Conservation (phyloP, 495 filamentous ascomycete species). For the Neurospora sp. region DNA sequence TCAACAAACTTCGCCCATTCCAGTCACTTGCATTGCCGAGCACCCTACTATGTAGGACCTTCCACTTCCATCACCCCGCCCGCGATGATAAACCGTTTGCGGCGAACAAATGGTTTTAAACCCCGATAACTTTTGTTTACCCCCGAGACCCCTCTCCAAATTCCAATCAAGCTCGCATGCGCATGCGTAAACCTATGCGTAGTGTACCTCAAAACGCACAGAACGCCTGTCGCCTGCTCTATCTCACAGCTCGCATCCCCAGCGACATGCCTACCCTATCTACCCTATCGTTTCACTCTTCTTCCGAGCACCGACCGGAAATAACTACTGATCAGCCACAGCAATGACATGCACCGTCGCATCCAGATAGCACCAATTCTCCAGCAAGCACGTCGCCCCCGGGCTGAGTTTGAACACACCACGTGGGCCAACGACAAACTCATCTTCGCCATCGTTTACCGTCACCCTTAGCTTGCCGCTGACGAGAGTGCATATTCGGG, state of each 20-base stretch:
- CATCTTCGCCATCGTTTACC: conserved; percentile 10
- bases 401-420: conserved; percentile 19
- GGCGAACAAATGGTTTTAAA: not conserved
- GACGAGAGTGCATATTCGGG: conserved; percentile 18
- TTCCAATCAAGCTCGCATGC: not conserved
- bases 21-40: not conserved
- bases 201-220: not conserved
- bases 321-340: not conserved
- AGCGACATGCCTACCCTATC: not conserved
- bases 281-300: not conserved
- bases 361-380: conserved; percentile 20
- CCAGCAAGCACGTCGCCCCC: conserved; percentile 9
- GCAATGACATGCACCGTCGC: conserved; percentile 19
- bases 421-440: conserved; percentile 17
- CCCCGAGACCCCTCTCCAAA: not conserved
- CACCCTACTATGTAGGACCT: not conserved
- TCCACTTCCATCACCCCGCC: not conserved
- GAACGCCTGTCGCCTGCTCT: not conserved
- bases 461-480: conserved; percentile 20
- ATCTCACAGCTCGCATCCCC: not conserved
- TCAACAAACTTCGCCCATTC: not conserved
- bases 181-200: not conserved
- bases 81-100: not conserved
- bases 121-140: not conserved
- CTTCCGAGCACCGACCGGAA: not conserved